Evolutionary conservation across 2,329 filamentous ascomycete species (phyloP).

Genomic region (Colletotrichum abscissum): DNA sequence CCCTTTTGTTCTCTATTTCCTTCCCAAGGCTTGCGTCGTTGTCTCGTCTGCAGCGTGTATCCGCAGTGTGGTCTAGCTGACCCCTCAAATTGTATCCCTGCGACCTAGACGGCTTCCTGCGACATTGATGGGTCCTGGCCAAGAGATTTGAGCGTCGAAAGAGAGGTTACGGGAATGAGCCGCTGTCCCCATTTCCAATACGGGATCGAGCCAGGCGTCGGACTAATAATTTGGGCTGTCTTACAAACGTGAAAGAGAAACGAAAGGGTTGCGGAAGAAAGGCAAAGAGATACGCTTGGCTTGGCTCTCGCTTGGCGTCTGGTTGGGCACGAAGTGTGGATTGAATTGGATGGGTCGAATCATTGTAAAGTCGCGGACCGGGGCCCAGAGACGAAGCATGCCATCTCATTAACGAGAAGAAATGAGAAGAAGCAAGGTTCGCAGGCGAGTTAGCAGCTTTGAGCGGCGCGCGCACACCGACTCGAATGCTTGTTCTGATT

Average conservation of each 20-base stretch:
- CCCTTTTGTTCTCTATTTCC: not conserved
- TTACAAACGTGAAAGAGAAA: not conserved
- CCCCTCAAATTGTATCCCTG: slow-evolving; percentile 11
- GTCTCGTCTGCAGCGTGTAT: slow-evolving; percentile 10
- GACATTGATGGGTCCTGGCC: slow-evolving; percentile 23
- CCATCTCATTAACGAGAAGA: slow-evolving; percentile 27
- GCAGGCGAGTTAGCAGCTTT: slow-evolving; percentile 3
- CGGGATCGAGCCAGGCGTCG: not conserved
- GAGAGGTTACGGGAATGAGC: slow-evolving; percentile 11
- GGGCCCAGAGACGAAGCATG: slow-evolving; percentile 18
- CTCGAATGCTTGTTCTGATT: slow-evolving; percentile 5
- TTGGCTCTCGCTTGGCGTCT: slow-evolving; percentile 18
- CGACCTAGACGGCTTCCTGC: slow-evolving; percentile 29
- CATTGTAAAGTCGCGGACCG: slow-evolving; percentile 10
- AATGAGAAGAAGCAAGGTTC: slow-evolving; percentile 32
- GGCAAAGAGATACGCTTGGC: slow-evolving; percentile 16
- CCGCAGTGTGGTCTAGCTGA: not conserved
- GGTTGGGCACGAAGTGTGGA: slow-evolving; percentile 34
- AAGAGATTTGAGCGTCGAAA: slow-evolving; percentile 33
- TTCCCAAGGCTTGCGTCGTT: slow-evolving; percentile 3
- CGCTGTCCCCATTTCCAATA: slow-evolving; percentile 9
- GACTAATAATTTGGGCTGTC: not conserved
- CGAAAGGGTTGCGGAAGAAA: slow-evolving; percentile 1
- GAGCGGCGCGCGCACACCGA: slow-evolving; percentile 26
- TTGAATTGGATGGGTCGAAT: slow-evolving; percentile 15